Conservation (phyloP, 768 basidiomycete genomes). For the Arthromyces matolae region DNA sequence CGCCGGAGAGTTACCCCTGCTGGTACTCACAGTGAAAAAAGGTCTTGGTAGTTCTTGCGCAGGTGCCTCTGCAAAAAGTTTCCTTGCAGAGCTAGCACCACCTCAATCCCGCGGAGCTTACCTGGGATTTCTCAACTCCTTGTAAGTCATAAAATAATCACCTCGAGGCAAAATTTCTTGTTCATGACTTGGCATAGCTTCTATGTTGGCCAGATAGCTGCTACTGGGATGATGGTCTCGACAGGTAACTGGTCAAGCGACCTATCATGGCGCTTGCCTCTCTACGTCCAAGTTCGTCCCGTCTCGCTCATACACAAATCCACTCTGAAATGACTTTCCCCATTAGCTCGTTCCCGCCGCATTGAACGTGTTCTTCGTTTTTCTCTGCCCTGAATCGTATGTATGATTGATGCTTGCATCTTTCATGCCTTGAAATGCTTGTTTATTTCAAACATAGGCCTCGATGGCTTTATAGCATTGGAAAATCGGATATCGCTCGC, state of each 20-base stretch:
- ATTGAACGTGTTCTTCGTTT: constrained; percentile 44
- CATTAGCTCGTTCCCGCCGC: constrained; percentile 42
- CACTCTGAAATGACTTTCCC: too few relatives aligned
- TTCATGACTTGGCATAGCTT: constrained; percentile 27
- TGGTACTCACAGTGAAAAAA: constrained; percentile 7
- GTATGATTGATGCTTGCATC: constrained; percentile 12
- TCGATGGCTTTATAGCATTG: constrained; percentile 49
- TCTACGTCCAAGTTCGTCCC: constrained; percentile 50
- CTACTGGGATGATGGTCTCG: constrained; percentile 53
- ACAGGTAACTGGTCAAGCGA: constrained; percentile 40
- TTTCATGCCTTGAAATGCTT: too few relatives aligned
- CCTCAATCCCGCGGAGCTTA: constrained; percentile 46
- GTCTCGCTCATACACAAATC: too few relatives aligned
- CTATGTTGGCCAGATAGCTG: constrained; percentile 52
- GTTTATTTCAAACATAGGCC: too few relatives aligned
- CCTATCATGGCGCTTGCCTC: constrained; percentile 46
- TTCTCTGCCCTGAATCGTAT: constrained; percentile 50
- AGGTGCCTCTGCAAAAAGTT: constrained; percentile 47
- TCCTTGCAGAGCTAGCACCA: constrained; percentile 47
- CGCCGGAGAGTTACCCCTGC: not conserved
- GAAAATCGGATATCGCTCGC: constrained; percentile 39
- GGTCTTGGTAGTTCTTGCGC: constrained; percentile 43
- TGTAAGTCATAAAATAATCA: constrained; percentile 28
- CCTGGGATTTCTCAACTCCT: constrained; percentile 50
- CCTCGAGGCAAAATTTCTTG: not conserved